phyloP scores from a whole-genome alignment of 1,284 basidiomycete genomes.

The Wolfiporia cocos region DNA sequence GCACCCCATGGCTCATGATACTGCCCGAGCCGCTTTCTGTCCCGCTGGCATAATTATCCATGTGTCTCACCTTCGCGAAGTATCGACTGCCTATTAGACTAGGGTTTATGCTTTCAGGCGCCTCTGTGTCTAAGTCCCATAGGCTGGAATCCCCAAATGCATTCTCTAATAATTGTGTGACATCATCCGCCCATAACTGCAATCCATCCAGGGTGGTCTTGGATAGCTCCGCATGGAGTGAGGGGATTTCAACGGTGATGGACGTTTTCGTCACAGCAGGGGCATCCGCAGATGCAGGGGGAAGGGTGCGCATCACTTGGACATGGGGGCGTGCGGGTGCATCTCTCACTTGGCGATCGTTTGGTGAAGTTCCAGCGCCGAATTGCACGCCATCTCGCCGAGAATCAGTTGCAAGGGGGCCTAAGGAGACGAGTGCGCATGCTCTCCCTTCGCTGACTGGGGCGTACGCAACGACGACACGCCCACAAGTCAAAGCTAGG shows the following conservation, averaged over 20 bases:
- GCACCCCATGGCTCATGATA: constrained; percentile 18
- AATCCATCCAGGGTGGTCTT: constrained; percentile 68
- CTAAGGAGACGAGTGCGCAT: constrained; percentile 25
- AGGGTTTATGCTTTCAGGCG: constrained; percentile 43
- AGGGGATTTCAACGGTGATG: constrained; percentile 57
- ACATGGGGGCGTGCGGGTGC: constrained; percentile 9
- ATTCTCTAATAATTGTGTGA: constrained; percentile 59
- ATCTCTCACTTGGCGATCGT: constrained; percentile 3
- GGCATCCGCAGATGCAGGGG: constrained; percentile 1
- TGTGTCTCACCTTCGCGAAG: constrained; percentile 56
- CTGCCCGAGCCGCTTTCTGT: constrained; percentile 27
- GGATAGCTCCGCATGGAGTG: constrained; percentile 53
- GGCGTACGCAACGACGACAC: constrained; percentile 44
- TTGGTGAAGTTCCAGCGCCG: constrained; percentile 9
- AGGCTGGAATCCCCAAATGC: constrained; percentile 16
- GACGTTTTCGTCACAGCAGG: constrained; percentile 30
- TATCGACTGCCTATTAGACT: constrained; percentile 83
- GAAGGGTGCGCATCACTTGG: constrained; percentile 6
- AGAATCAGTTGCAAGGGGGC: constrained; percentile 12
- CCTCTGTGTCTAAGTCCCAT: constrained; percentile 24
- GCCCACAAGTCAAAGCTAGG: constrained; percentile 33
- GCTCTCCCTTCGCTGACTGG: constrained; percentile 27
- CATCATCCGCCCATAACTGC: constrained; percentile 84
- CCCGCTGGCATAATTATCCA: constrained; percentile 30
- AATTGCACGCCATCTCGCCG: constrained; percentile 3